Conservation (phyloP, 2,329 filamentous ascomycete species). For the Tolypocladium album region DNA sequence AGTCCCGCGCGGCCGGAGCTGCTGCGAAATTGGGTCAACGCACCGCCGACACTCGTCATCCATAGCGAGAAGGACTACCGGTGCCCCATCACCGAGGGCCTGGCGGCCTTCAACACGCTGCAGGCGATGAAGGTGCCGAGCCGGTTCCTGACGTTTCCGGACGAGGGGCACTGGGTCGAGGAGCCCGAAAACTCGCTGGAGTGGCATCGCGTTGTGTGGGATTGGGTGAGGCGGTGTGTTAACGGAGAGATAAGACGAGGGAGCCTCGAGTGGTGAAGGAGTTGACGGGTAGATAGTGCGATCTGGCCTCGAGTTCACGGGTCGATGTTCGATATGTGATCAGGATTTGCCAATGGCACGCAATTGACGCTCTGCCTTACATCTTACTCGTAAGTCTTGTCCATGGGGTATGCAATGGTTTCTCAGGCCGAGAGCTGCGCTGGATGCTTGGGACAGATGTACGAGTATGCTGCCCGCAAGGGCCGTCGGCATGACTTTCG, state of each 20-base stretch:
- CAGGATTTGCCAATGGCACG: too few relatives aligned
- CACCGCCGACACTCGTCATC: background rate
- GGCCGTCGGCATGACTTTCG: too few relatives aligned
- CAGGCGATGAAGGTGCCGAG: background rate
- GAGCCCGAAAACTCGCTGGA: background rate
- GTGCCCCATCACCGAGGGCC: background rate
- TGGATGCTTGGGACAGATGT: too few relatives aligned
- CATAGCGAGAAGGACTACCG: background rate
- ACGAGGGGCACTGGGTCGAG: background rate
- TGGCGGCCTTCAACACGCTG: background rate
- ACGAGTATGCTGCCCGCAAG: too few relatives aligned
- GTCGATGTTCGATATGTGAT: too few relatives aligned
- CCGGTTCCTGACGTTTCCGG: background rate
- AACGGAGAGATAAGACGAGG: background rate
- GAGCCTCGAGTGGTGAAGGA: background rate
- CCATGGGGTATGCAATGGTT: too few relatives aligned
- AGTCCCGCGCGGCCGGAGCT: background rate
- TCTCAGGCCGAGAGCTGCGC: too few relatives aligned
- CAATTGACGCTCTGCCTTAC: too few relatives aligned
- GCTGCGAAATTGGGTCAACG: background rate
- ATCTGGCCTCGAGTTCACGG: too few relatives aligned
- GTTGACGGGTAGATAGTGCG: background rate
- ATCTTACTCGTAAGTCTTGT: too few relatives aligned
- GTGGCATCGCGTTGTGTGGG: background rate
- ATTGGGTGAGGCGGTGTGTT: background rate